Percentiles rank a stretch among this genome's conserved stretches.
phyloP scores from a whole-genome alignment of 129 eudicot genomes.

The Flaveria sonorensis region DNA sequence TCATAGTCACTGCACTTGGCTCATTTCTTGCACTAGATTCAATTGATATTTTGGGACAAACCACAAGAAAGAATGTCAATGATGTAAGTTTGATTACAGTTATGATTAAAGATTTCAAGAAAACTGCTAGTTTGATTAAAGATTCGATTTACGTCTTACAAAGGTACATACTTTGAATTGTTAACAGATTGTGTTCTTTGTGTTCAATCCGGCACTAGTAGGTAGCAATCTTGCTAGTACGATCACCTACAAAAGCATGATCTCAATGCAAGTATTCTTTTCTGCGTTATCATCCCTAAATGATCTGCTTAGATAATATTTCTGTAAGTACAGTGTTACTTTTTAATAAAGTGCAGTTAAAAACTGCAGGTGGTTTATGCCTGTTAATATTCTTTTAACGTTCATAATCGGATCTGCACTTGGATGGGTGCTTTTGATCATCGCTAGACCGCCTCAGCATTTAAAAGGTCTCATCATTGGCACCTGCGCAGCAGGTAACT shows the following conservation, averaged over 20 bases:
- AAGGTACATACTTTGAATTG: neutral
- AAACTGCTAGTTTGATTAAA: neutral
- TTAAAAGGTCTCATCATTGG: constrained; percentile 55
- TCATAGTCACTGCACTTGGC: constrained; percentile 49
- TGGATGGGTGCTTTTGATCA: constrained; percentile 52
- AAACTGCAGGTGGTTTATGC: constrained; percentile 57
- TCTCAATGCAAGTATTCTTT: constrained; percentile 30
- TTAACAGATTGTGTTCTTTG: constrained; percentile 45
- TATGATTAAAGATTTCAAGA: neutral
- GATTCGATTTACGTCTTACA: neutral
- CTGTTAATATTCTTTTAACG: constrained; percentile 49
- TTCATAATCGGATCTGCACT: constrained; percentile 51
- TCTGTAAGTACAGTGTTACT: neutral
- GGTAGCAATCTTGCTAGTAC: constrained; percentile 44
- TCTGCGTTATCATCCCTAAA: neutral
- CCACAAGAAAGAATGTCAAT: constrained; percentile 55
- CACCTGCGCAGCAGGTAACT: constrained; percentile 58
- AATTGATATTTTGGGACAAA: constrained; percentile 45
- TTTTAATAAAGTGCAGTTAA: neutral
- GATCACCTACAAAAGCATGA: constrained; percentile 35
- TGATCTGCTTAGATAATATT: neutral
- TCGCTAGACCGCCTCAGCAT: constrained; percentile 51
- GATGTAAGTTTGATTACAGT: constrained; percentile 32
- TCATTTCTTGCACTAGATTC: constrained; percentile 54
- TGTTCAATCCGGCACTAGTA: constrained; percentile 43